Evolutionary conservation across 164 flowering plant genomes (phyloP).

Genomic region (Piper betle): DNA sequence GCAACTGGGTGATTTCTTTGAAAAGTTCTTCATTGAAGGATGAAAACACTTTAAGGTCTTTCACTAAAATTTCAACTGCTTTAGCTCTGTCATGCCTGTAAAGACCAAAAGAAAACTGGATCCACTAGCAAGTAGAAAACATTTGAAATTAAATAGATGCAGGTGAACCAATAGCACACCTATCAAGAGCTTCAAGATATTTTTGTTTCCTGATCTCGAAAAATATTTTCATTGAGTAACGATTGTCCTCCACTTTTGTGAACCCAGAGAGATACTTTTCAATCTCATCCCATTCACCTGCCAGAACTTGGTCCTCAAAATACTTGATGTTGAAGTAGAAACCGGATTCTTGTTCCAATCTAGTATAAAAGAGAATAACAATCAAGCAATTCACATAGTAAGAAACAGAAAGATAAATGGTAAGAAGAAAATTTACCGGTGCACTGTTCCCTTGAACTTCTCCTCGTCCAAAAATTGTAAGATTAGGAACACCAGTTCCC

Average conservation of each 20-base stretch:
- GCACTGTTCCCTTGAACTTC: constrained; percentile 76
- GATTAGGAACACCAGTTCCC: constrained; percentile 73
- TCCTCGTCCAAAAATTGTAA: constrained; percentile 80
- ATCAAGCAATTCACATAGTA: neutral
- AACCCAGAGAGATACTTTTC: constrained; percentile 35
- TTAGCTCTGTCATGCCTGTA: constrained; percentile 65
- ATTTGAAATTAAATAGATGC: neutral
- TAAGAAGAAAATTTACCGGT: constrained; percentile 26
- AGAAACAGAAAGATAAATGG: neutral
- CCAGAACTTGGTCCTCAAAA: constrained; percentile 56
- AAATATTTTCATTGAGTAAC: constrained; percentile 12
- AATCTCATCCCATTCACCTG: constrained; percentile 66
- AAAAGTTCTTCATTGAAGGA: constrained; percentile 72
- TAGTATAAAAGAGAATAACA: constrained; percentile 5
- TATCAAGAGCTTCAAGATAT: constrained; percentile 42
- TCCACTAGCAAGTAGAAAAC: neutral
- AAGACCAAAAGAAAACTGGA: neutral
- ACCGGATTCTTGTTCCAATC: constrained; percentile 14
- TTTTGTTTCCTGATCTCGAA: constrained; percentile 36
- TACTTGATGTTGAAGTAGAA: constrained; percentile 52
- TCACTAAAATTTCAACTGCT: constrained; percentile 72
- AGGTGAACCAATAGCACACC: constrained; percentile 11
- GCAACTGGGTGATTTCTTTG: constrained; percentile 75
- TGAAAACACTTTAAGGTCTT: constrained; percentile 78
- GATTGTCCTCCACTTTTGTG: constrained; percentile 29